These are phyloP conservation scores for Macadamia integrifolia DNA, from an alignment of 164 flowering plant species.

Conservation along the genomic window DNA sequence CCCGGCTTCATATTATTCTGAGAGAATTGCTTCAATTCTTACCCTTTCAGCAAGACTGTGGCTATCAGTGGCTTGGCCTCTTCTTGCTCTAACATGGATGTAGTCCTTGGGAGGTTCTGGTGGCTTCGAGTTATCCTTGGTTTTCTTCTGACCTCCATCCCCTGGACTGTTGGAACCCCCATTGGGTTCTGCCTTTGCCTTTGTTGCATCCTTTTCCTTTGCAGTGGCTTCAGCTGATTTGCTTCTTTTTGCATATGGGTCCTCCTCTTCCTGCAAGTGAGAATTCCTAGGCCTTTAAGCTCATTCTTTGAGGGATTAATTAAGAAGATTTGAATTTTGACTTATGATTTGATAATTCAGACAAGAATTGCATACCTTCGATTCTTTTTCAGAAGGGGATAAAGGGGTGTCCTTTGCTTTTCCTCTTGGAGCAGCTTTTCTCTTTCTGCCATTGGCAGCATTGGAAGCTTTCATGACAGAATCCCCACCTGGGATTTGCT, in stretches of 20 bases:
- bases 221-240: slow-evolving; percentile 35
- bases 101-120: slow-evolving; percentile 85
- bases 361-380: slow-evolving; percentile 17
- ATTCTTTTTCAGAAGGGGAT: slow-evolving; percentile 18
- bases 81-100: slow-evolving; percentile 94
- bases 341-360: not conserved
- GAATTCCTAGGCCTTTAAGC: not conserved
- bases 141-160: slow-evolving; percentile 26
- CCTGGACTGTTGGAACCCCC: slow-evolving; percentile 12
- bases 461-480: slow-evolving; percentile 9
- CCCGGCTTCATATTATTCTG: not conserved
- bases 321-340: not conserved
- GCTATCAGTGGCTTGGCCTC: slow-evolving; percentile 98
- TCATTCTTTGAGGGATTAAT: not conserved
- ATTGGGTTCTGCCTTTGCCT: slow-evolving; percentile 28
- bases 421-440: slow-evolving; percentile 23
- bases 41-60: slow-evolving; percentile 68
- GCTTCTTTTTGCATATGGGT: slow-evolving; percentile 44
- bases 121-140: slow-evolving; percentile 39
- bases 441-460: slow-evolving; percentile 21
- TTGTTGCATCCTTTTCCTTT: slow-evolving; percentile 19
- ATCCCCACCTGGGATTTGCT: slow-evolving; percentile 19
- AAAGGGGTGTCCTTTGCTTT: slow-evolving; percentile 21
- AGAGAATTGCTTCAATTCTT: slow-evolving; percentile 15
- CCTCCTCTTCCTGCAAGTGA: slow-evolving; percentile 37